These are phyloP conservation scores for Aspergillus saccharolyticus DNA, from an alignment of 495 filamentous ascomycete genomes.

Conservation along the genomic window DNA sequence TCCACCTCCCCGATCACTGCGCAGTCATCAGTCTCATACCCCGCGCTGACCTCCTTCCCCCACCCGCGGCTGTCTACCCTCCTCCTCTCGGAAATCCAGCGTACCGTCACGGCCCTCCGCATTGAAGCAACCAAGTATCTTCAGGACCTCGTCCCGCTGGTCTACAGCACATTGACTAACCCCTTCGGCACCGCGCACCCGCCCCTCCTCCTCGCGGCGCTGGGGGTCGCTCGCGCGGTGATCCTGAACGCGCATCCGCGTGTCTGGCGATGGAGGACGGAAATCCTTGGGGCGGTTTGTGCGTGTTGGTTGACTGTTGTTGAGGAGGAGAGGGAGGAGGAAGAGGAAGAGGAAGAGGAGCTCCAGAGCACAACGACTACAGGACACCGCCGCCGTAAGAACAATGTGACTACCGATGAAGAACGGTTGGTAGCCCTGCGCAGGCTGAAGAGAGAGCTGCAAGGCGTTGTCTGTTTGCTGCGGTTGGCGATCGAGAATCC, in stretches of 20 bases:
- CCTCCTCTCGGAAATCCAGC: slow-evolving; percentile 52
- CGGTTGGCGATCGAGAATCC: slow-evolving; percentile 35
- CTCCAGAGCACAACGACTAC: too few species aligned
- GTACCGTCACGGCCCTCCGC: slow-evolving; percentile 55
- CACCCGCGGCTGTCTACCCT: slow-evolving; percentile 42
- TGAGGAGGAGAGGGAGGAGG: slow-evolving; percentile 38
- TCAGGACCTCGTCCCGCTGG: slow-evolving; percentile 62
- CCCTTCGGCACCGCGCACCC: slow-evolving; percentile 62
- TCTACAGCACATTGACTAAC: slow-evolving; percentile 60
- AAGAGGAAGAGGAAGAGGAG: too few species aligned
- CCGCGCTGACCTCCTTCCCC: slow-evolving; percentile 44
- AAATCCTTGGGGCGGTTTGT: slow-evolving; percentile 59
- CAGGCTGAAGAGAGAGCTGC: slow-evolving; percentile 45
- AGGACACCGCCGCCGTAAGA: too few species aligned
- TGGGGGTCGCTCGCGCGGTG: slow-evolving; percentile 50
- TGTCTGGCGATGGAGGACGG: slow-evolving; percentile 58
- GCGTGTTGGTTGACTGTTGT: slow-evolving; percentile 62
- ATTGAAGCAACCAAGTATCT: slow-evolving; percentile 72
- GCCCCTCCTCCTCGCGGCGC: slow-evolving; percentile 49
- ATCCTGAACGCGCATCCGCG: slow-evolving; percentile 72
- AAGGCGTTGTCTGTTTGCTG: slow-evolving; percentile 31
- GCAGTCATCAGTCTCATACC: slow-evolving; percentile 40
- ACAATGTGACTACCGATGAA: neutral
- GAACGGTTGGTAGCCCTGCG: slow-evolving; percentile 7
- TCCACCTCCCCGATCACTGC: slow-evolving; percentile 34